These are phyloP conservation scores for Parsonsia alboflavescens DNA, from an alignment of 257 asterid genomes.

Conservation along the genomic window DNA sequence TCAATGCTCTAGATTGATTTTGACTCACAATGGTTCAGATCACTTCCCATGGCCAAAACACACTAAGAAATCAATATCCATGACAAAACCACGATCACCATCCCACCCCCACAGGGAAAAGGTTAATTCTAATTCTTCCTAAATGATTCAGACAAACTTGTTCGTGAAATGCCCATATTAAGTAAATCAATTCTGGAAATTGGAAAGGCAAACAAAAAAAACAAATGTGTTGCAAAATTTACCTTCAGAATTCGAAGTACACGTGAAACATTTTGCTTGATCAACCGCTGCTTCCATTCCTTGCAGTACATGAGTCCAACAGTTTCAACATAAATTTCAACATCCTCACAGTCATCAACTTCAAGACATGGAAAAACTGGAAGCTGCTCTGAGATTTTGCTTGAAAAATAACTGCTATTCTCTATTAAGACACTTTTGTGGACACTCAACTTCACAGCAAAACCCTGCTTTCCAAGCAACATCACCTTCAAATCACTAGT, in stretches of 20 bases:
- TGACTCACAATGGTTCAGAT: not conserved
- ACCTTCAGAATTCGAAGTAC: conserved; percentile 89
- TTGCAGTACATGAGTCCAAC: conserved; percentile 91
- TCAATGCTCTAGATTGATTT: not conserved
- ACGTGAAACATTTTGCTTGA: conserved; percentile 79
- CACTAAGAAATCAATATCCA: not conserved
- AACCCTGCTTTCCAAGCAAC: conserved; percentile 71
- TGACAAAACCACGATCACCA: too few species aligned
- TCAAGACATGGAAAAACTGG: conserved; percentile 74
- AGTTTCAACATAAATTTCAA: conserved; percentile 84
- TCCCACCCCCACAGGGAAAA: not conserved
- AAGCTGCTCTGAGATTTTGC: conserved; percentile 45
- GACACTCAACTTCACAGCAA: conserved; percentile 82
- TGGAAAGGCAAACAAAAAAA: not conserved
- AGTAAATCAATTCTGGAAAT: not conserved
- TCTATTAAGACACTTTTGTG: conserved; percentile 60
- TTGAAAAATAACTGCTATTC: conserved; percentile 58
- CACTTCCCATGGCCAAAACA: not conserved
- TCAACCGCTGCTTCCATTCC: conserved; percentile 78
- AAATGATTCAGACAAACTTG: not conserved
- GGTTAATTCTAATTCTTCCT: not conserved
- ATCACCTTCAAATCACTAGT: conserved; percentile 78
- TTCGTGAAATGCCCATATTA: not conserved
- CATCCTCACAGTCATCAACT: conserved; percentile 86
- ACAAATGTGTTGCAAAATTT: conserved; percentile 3